Evolutionary conservation across 108 stramenopile genomes (phyloP).

Genomic region (Nitzschia palea): DNA sequence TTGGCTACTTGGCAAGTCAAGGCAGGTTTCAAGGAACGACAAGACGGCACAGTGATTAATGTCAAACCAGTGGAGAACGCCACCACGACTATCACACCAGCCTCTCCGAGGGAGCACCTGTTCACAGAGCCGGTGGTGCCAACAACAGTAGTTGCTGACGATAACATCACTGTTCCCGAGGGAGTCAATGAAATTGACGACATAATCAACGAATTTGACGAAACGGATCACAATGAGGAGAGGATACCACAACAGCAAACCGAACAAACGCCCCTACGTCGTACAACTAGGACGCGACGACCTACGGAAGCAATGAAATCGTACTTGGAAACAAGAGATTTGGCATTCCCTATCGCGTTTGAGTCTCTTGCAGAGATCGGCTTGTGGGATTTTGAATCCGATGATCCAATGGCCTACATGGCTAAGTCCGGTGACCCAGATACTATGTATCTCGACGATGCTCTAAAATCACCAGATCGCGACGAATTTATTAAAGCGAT

Average conservation of each 20-base stretch:
- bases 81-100: neutral
- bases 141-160: neutral
- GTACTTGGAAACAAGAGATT: neutral
- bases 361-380: neutral
- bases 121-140: neutral
- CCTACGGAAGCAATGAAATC: neutral
- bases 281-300: neutral
- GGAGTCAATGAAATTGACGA: neutral
- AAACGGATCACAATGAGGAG: neutral
- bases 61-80: neutral
- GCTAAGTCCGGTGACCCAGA: constrained; percentile 28
- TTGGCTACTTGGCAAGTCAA: constrained; percentile 7
- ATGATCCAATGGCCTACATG: neutral
- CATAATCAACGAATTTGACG: neutral
- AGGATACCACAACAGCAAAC: neutral
- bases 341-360: neutral
- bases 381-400: constrained; percentile 9
- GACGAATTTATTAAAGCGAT: constrained; percentile 23
- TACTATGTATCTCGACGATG: constrained; percentile 41
- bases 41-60: neutral
- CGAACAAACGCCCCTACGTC: neutral
- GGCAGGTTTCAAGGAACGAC: neutral
- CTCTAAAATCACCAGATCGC: constrained; percentile 27
- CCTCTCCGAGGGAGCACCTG: neutral
- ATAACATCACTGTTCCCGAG: neutral